Evolutionary conservation across 2,329 filamentous ascomycete species (phyloP).

Genomic region (Fusarium sp.): DNA sequence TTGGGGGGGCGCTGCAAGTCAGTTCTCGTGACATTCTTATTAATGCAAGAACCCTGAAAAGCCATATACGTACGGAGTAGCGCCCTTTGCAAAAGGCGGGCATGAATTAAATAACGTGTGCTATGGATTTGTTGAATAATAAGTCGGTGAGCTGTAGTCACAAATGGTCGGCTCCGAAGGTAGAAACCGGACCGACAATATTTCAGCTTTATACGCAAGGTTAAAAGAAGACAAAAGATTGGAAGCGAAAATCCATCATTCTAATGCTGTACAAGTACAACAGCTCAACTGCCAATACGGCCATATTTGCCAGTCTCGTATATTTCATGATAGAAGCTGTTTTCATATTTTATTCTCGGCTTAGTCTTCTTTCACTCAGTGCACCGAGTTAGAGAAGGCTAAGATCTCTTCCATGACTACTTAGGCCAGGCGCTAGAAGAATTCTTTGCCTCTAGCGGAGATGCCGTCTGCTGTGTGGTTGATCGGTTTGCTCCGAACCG

Average conservation of each 20-base stretch:
- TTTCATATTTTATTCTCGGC: background rate
- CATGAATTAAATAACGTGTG: background rate
- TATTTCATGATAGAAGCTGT: background rate
- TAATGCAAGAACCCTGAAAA: conserved; percentile 26
- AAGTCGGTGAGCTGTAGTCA: conserved; percentile 19
- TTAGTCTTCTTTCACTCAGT: background rate
- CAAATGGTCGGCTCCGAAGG: conserved; percentile 7
- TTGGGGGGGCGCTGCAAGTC: background rate
- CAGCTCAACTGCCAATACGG: background rate
- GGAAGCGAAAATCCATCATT: background rate
- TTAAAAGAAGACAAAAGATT: background rate
- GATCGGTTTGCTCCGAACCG: conserved; percentile 7
- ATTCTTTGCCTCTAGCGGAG: conserved; percentile 13
- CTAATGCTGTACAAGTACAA: background rate
- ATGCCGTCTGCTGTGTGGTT: conserved; percentile 4
- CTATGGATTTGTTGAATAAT: background rate
- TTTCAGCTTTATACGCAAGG: background rate
- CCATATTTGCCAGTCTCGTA: background rate
- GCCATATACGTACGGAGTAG: background rate
- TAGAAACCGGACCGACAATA: background rate
- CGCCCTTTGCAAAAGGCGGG: background rate
- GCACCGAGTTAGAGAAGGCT: background rate
- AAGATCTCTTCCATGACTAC: conserved; percentile 1
- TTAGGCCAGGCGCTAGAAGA: conserved; percentile 4
- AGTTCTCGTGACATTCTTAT: conserved; percentile 17